These are phyloP conservation scores for Fusarium sp. DNA, from an alignment of 2,329 filamentous ascomycete genomes.

Conservation along the genomic window DNA sequence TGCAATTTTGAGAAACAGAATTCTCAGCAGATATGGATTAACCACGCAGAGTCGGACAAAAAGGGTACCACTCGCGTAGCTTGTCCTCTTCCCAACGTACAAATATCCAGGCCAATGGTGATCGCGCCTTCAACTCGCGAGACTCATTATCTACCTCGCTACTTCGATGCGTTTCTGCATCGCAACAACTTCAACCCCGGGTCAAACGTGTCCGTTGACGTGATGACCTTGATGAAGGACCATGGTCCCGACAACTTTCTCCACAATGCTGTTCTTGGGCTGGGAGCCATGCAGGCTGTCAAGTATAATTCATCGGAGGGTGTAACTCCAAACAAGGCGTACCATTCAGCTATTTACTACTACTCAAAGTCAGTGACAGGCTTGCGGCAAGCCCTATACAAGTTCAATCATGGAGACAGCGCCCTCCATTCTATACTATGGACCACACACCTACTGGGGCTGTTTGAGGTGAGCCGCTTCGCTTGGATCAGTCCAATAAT, in stretches of 20 bases:
- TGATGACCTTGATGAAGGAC: conserved; percentile 39
- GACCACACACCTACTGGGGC: conserved; percentile 50
- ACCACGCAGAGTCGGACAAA: conserved; percentile 21
- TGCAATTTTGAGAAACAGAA: conserved; percentile 40
- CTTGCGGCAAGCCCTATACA: conserved; percentile 35
- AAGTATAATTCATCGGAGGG: conserved; percentile 28
- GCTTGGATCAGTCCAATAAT: too few relatives aligned
- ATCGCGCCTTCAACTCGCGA: conserved; percentile 25
- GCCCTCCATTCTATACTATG: conserved; percentile 44
- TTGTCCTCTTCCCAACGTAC: rapidly evolving
- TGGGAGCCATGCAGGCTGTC: conserved; percentile 50
- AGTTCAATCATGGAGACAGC: background rate
- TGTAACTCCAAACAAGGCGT: background rate
- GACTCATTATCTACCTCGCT: conserved; percentile 40
- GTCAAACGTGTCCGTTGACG: conserved; percentile 16
- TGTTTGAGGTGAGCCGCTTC: conserved; percentile 48
- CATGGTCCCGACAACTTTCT: conserved; percentile 34
- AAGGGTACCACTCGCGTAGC: background rate
- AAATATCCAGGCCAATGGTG: background rate
- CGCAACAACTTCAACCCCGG: conserved; percentile 47
- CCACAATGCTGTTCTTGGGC: conserved; percentile 46
- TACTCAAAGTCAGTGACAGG: conserved; percentile 46
- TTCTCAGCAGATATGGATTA: conserved; percentile 38
- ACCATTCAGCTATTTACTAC: conserved; percentile 34
- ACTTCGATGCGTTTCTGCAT: conserved; percentile 48